Percentiles rank a stretch among this genome's conserved stretches.
Conservation (phyloP, 192 early-diverging fungal genomes). For the Gonapodya sp. region DNA sequence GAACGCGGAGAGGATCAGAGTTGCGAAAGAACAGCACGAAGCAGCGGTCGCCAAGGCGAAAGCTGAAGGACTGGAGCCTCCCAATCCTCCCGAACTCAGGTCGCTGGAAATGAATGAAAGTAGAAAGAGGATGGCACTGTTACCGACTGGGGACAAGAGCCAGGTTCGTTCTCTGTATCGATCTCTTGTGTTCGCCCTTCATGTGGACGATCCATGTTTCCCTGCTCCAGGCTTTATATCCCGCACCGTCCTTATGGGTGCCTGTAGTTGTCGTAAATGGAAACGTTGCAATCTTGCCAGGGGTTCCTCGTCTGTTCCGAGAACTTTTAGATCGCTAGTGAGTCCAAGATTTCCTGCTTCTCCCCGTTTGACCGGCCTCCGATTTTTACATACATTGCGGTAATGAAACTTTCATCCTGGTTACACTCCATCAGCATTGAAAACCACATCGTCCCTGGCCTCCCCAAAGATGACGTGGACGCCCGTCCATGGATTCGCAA, state of each 20-base stretch:
- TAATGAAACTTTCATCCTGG: not conserved
- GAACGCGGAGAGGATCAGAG: constrained; percentile 6
- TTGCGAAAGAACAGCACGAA: not conserved
- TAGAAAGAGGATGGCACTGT: constrained; percentile 54
- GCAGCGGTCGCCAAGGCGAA: not conserved
- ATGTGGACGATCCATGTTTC: too few relatives aligned
- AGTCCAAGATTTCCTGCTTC: too few relatives aligned
- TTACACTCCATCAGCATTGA: not conserved
- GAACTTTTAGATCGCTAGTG: constrained; percentile 21
- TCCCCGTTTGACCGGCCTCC: too few relatives aligned
- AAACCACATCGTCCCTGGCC: constrained; percentile 18
- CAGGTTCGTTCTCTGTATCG: not conserved
- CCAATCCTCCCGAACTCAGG: not conserved
- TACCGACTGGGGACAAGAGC: constrained; percentile 30
- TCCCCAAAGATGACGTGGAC: not conserved
- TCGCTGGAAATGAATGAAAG: constrained; percentile 26
- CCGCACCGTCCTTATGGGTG: constrained; percentile 50
- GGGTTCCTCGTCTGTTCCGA: constrained; percentile 56
- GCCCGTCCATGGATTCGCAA: constrained; percentile 23
- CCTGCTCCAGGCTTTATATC: constrained; percentile 23
- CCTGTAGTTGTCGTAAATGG: constrained; percentile 54
- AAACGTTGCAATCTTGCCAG: constrained; percentile 61
- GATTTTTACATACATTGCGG: not conserved
- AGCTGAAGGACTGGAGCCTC: not conserved
- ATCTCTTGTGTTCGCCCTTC: too few relatives aligned